These are phyloP conservation scores for Gentiana macrophylla DNA, from an alignment of 257 asterid genomes.

Conservation along the genomic window DNA sequence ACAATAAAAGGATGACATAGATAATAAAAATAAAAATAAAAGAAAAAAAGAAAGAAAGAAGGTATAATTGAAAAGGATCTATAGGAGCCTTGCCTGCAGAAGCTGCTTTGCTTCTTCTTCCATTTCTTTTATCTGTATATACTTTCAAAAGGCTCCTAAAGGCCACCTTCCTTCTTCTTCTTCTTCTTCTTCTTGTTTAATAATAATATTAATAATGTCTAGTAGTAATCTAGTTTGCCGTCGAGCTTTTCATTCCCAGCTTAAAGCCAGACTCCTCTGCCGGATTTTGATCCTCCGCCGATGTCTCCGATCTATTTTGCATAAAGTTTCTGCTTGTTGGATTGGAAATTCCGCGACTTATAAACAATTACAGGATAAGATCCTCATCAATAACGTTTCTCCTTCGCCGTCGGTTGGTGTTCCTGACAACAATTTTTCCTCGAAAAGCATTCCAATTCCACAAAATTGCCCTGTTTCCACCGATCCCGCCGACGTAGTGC, in stretches of 20 bases:
- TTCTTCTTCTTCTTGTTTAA: no score
- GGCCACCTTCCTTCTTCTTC: no score
- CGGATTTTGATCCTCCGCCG: constrained; percentile 37
- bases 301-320: constrained; percentile 24
- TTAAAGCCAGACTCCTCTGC: constrained; percentile 36
- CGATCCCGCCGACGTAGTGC: constrained; percentile 50
- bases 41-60: no score
- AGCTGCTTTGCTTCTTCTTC: no score
- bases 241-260: constrained; percentile 22
- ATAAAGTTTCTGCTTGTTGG: constrained; percentile 51
- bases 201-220: no score
- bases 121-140: no score
- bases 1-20: no score
- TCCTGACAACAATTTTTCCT: background rate
- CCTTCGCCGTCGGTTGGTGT: background rate
- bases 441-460: background rate
- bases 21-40: no score
- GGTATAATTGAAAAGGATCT: no score
- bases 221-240: constrained; percentile 31
- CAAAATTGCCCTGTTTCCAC: constrained; percentile 28
- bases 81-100: no score
- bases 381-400: no score
- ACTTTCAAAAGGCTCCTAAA: no score
- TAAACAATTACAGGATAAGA: constrained; percentile 23
- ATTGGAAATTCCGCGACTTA: constrained; percentile 35